These are phyloP conservation scores for Millerago galiae DNA, from an alignment of 805 yeast genomes.

Conservation along the genomic window DNA sequence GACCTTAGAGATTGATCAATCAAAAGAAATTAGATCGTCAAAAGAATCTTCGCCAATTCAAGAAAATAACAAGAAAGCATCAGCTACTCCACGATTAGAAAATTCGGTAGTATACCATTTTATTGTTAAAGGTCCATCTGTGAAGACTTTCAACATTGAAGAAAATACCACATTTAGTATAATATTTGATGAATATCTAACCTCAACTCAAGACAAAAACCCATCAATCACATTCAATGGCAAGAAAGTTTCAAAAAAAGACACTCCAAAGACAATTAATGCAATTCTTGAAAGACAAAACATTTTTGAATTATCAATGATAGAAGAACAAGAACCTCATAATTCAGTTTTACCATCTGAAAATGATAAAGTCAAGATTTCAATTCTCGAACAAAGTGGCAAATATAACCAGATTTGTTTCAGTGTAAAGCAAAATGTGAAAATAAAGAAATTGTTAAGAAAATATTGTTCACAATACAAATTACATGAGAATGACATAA, in stretches of 20 bases:
- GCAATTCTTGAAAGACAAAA: slow-evolving; percentile 2
- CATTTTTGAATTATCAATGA: slow-evolving; percentile 25
- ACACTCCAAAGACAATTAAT: slow-evolving; percentile 2
- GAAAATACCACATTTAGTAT: neutral
- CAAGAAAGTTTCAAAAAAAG: neutral
- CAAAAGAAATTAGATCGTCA: neutral
- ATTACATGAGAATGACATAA: too few relatives aligned
- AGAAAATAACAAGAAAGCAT: neutral
- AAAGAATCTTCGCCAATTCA: neutral
- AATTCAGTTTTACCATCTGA: too few relatives aligned
- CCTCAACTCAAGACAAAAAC: too few relatives aligned
- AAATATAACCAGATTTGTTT: too few relatives aligned
- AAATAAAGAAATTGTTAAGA: too few relatives aligned
- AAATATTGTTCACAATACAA: too few relatives aligned
- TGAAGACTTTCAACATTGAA: neutral
- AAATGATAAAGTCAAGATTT: too few relatives aligned
- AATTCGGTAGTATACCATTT: neutral
- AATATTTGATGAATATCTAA: neutral
- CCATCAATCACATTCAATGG: too few relatives aligned
- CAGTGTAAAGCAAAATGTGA: too few relatives aligned
- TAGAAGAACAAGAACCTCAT: too few relatives aligned
- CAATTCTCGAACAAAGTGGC: too few relatives aligned
- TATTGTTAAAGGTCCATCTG: slow-evolving; percentile 4
- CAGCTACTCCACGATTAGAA: neutral
- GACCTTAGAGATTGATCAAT: neutral